Base-by-base conservation (phyloP, 495 filamentous ascomycete species). In the Achaetomiella virescens region DNA sequence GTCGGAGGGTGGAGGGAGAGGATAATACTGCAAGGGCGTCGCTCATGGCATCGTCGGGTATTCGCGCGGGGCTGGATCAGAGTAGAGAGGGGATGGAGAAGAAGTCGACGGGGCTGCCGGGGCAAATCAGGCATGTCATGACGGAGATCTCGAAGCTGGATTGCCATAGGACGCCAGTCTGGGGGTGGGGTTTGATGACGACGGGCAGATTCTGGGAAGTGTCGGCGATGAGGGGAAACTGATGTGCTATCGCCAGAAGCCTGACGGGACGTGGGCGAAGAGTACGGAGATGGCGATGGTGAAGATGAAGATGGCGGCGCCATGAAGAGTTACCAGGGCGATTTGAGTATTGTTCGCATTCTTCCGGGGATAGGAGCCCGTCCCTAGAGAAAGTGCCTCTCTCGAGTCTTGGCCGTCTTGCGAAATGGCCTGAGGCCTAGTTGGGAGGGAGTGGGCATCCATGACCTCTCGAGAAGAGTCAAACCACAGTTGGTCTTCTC, bases 181-280 rank as follows among this genome's bases (percentile, higher is more conserved):
- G 82, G 82, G 78, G 49, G 80, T 84, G 6, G 75, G 70, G 3
- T 85, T 84, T 61, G 81, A 84, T 54, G 78, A 79, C 24, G 82
- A 84, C 48, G 82, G 82, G 9, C 80, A 81, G 54, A 75, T 84
- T 22, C 58, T 85, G 48, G 81, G 78, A 1, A 81, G 75, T 17
- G 77, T 80, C 6, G 82, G 81, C 3, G 82, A 85, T 52, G 82
- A 85, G 63, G 82, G 82, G 11, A 81, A 76, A 62, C 66, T 85
- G 20, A 68, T 79, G 60, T 74, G 82, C 48, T 84, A 81, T 65
- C 72, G 79, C 22, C 74, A 78, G 61, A 72, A 69, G 43, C 79
- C 79, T 1, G 73, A 76, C 58, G 79, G 79, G 7, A 56, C 66
- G 17, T 82, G 79, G 79, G 77, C 75, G 1, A 78, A 77, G 65